Percentiles rank a stretch among this genome's conserved stretches.
Evolutionary conservation across 371 early-diverging fungal species (phyloP).

Genomic region (Neoconidiobolus thromboides): DNA sequence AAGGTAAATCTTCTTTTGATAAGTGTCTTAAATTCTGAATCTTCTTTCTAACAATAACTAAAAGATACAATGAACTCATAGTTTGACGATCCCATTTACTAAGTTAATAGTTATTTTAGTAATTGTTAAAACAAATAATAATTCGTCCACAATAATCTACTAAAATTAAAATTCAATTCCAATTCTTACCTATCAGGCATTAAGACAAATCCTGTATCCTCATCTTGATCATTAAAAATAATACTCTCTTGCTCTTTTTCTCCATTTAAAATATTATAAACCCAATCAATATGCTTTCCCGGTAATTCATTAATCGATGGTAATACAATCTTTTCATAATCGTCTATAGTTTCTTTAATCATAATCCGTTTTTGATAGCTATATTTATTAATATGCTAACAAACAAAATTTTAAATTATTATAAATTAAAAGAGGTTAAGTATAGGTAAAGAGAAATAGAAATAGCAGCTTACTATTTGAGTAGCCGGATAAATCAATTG

Average conservation of each 20-base stretch:
- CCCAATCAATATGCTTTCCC: not conserved
- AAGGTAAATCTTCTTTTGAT: slow-evolving; percentile 24
- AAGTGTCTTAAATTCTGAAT: slow-evolving; percentile 48
- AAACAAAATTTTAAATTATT: not conserved
- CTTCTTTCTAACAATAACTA: slow-evolving; percentile 11
- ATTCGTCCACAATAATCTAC: no score
- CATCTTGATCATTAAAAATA: not conserved
- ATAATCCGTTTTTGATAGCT: not conserved
- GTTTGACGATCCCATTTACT: slow-evolving; percentile 5
- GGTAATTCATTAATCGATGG: not conserved
- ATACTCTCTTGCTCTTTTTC: not conserved
- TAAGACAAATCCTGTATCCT: not conserved
- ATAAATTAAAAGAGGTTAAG: not conserved
- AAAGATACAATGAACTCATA: slow-evolving; percentile 1
- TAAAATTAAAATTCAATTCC: not conserved
- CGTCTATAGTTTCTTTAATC: not conserved
- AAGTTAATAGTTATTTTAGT: not conserved
- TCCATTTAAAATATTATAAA: slow-evolving; percentile 2
- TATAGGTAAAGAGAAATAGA: not conserved
- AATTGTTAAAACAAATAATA: no score
- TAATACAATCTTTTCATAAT: not conserved
- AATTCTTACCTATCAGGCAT: not conserved
- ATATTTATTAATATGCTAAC: slow-evolving; percentile 3
- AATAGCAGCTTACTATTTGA: not conserved
- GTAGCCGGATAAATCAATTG: slow-evolving; percentile 4